Evolutionary conservation across 345 rosid genomes (phyloP).

Genomic region (Eucalyptus sp.): DNA sequence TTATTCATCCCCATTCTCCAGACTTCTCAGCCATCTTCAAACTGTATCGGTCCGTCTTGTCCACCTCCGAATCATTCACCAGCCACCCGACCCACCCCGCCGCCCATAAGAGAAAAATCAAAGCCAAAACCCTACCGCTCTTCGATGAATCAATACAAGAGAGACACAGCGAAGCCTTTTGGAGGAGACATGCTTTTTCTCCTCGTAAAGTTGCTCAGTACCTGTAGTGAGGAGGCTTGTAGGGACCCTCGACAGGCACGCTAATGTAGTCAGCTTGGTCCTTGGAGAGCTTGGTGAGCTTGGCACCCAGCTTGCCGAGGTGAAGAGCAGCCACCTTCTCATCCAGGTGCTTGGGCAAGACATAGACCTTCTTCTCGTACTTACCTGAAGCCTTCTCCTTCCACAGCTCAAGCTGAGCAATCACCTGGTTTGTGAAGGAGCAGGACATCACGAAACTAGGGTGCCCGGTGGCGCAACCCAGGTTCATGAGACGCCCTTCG

Average conservation of each 20-base stretch:
- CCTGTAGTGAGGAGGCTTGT: conserved; percentile 95
- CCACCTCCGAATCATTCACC: not conserved
- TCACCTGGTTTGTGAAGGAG: conserved; percentile 98
- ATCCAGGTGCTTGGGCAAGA: conserved; percentile 89
- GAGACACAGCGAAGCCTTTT: not conserved
- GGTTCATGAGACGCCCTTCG: conserved; percentile 86
- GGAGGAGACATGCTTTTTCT: not conserved
- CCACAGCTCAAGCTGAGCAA: conserved; percentile 95
- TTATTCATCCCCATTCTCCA: not conserved
- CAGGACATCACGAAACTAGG: conserved; percentile 96
- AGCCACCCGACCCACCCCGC: not conserved
- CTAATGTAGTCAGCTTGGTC: conserved; percentile 87
- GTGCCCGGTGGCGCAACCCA: conserved; percentile 96
- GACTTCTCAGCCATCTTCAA: not conserved
- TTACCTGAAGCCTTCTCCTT: conserved; percentile 63
- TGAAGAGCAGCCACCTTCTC: conserved; percentile 94
- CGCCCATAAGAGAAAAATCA: not conserved
- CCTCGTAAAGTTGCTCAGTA: conserved; percentile 27
- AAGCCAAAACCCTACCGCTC: not conserved
- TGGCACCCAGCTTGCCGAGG: conserved; percentile 89
- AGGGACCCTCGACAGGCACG: conserved; percentile 81
- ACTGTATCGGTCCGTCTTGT: not conserved
- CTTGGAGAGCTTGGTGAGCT: conserved; percentile 68
- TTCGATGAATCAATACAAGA: not conserved
- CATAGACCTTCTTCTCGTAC: conserved; percentile 92